A percentile compares a stretch with the other conserved stretches of the same genome.
Evolutionary conservation across 257 asterid species (phyloP).

Genomic region (Jaltomata sinuosa): DNA sequence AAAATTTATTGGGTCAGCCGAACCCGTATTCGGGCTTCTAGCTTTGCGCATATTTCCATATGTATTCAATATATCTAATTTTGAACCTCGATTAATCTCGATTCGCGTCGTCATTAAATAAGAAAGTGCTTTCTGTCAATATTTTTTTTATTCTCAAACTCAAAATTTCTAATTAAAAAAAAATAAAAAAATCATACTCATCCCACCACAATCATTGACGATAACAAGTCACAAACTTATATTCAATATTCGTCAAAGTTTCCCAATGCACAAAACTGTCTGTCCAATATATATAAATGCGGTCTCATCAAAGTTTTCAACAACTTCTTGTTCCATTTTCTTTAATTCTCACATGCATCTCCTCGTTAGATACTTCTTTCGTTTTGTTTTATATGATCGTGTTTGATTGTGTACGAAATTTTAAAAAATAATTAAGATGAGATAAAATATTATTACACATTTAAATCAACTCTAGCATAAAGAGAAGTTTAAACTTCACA

Average conservation of each 20-base stretch:
- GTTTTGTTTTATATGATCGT: neutral
- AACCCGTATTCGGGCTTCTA: neutral
- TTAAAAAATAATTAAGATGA: too few relatives aligned
- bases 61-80: neutral
- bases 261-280: neutral
- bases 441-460: too few relatives aligned
- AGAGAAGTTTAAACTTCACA: too few relatives aligned
- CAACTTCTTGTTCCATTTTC: neutral
- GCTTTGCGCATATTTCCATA: neutral
- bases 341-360: neutral
- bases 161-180: neutral
- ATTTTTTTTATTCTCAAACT: neutral
- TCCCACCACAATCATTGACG: accelerated
- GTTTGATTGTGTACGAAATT: neutral
- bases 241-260: neutral
- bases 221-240: neutral
- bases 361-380: neutral
- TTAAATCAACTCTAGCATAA: too few relatives aligned
- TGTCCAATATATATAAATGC: neutral
- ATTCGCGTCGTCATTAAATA: neutral
- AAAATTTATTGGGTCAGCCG: neutral
- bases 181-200: neutral
- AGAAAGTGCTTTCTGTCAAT: neutral
- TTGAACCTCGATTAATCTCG: neutral
- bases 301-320: neutral